phyloP scores from a whole-genome alignment of 805 yeast species.

The Ogataea polymorpha region DNA sequence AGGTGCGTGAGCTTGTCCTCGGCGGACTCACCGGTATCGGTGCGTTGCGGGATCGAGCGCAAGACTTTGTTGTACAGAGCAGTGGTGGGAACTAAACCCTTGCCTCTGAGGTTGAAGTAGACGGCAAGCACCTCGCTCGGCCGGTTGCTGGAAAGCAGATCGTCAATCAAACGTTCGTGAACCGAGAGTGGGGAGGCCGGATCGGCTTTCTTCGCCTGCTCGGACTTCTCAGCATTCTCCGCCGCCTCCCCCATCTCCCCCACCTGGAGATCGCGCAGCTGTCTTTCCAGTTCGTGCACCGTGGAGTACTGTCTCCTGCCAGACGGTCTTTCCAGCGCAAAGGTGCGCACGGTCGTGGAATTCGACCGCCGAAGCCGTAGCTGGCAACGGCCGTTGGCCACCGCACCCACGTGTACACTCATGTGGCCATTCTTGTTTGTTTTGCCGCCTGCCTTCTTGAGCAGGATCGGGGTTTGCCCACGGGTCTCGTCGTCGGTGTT shows the following conservation, averaged over 20 bases:
- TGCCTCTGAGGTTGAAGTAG: conserved; percentile 30
- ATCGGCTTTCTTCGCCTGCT: neutral
- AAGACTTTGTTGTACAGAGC: conserved; percentile 54
- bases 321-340: conserved; percentile 15
- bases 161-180: conserved; percentile 26
- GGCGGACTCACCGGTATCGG: conserved; percentile 47
- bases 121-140: conserved; percentile 35
- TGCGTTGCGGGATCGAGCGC: conserved; percentile 49
- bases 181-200: conserved; percentile 8
- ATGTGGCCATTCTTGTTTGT: conserved; percentile 32
- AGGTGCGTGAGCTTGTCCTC: conserved; percentile 62
- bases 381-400: conserved; percentile 20
- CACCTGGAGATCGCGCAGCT: conserved; percentile 11
- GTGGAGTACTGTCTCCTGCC: conserved; percentile 5
- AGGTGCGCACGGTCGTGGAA: conserved; percentile 26
- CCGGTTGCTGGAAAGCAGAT: conserved; percentile 21
- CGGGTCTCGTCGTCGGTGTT: conserved; percentile 16
- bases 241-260: conserved; percentile 1
- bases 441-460: conserved; percentile 23
- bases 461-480: conserved; percentile 20
- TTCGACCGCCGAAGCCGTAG: conserved; percentile 30
- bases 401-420: conserved; percentile 24
- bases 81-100: conserved; percentile 45
- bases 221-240: conserved; percentile 1
- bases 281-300: conserved; percentile 17